Percentiles rank a stretch among this genome's conserved stretches.
phyloP scores from a whole-genome alignment of 257 asterid species.

The Fraxinus cuspidata region DNA sequence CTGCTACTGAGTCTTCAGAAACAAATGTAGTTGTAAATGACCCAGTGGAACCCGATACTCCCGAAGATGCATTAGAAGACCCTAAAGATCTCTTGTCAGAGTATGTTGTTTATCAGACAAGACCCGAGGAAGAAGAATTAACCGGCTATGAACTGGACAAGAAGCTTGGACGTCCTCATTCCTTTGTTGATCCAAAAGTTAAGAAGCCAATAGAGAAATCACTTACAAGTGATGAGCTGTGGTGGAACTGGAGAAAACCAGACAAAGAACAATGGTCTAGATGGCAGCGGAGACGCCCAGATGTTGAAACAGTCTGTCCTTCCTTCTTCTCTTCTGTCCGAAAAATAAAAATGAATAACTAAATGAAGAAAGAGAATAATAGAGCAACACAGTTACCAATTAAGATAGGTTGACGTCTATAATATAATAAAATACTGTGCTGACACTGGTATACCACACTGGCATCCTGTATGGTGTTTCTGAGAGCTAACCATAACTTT shows the following conservation, averaged over 20 bases:
- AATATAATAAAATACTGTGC: background rate
- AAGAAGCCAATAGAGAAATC: conserved; percentile 64
- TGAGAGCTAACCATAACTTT: background rate
- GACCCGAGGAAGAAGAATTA: conserved; percentile 52
- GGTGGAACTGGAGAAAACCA: conserved; percentile 99
- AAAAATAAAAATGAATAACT: background rate
- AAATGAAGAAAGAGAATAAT: conserved; percentile 5
- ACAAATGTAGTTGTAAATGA: conserved; percentile 34
- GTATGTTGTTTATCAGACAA: conserved; percentile 70
- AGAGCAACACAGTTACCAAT: background rate
- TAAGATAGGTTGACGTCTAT: background rate
- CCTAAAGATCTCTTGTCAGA: conserved; percentile 47
- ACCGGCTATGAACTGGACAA: conserved; percentile 76
- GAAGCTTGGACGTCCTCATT: conserved; percentile 74
- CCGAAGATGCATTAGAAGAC: conserved; percentile 55
- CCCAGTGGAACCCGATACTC: conserved; percentile 42
- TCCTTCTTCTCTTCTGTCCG: conserved; percentile 21
- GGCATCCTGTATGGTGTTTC: background rate
- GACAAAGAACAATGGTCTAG: conserved; percentile 94
- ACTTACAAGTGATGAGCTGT: conserved; percentile 82
- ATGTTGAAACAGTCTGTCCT: conserved; percentile 78
- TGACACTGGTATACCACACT: background rate
- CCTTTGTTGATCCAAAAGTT: conserved; percentile 76
- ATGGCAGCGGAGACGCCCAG: conserved; percentile 96
- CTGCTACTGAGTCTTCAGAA: conserved; percentile 48